Evolutionary conservation across 345 rosid species (phyloP).

Genomic region (Linum lewisii): DNA sequence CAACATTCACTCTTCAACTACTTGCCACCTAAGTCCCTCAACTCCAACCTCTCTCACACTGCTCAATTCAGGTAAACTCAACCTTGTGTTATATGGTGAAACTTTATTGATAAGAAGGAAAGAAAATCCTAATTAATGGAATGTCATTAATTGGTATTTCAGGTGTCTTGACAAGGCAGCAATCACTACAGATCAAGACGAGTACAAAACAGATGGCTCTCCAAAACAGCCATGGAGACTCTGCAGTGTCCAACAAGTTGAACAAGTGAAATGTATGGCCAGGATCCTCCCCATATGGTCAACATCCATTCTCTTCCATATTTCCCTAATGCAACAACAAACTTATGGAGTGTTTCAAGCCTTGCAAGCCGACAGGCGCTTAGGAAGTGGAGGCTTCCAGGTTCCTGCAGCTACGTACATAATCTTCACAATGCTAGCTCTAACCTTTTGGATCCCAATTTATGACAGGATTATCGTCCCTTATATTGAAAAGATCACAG

Average conservation of each 20-base stretch:
- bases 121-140: neutral
- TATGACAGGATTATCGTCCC: constrained; percentile 24
- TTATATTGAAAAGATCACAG: constrained; percentile 13
- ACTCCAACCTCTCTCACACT: neutral
- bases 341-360: constrained; percentile 11
- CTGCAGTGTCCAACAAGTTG: constrained; percentile 14
- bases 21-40: neutral
- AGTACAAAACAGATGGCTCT: constrained; percentile 7
- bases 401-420: constrained; percentile 20
- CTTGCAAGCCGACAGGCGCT: constrained; percentile 10
- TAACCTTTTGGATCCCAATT: constrained; percentile 25
- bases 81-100: too few relatives aligned
- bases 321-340: constrained; percentile 5
- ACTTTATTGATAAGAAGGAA: too few relatives aligned
- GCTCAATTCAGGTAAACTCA: neutral
- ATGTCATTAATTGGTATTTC: neutral
- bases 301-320: neutral
- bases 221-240: constrained; percentile 8
- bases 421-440: constrained; percentile 15
- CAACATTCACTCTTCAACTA: neutral
- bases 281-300: constrained; percentile 11
- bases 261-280: constrained; percentile 5
- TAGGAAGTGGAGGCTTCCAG: constrained; percentile 6
- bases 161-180: constrained; percentile 14
- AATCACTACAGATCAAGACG: constrained; percentile 3